These are phyloP conservation scores for Trichophyton simii DNA, from an alignment of 2,329 filamentous ascomycete genomes.

Conservation along the genomic window DNA sequence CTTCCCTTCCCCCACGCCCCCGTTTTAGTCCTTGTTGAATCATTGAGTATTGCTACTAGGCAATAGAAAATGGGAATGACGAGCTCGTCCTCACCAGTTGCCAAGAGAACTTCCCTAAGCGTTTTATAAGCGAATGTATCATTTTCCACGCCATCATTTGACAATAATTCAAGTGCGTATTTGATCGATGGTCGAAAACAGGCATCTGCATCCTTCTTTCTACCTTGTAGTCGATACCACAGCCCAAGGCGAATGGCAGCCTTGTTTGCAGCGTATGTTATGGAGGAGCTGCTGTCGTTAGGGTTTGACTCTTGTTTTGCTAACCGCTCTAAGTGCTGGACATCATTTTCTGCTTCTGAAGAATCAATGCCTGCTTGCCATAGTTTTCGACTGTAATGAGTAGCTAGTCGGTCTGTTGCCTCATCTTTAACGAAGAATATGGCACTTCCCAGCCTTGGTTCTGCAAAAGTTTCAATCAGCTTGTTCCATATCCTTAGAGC, in stretches of 20 bases:
- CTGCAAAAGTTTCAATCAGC: conserved; percentile 5
- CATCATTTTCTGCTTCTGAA: conserved; percentile 1
- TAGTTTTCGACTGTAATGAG: conserved; percentile 4
- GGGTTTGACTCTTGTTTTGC: not conserved
- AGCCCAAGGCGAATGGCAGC: conserved; percentile 7
- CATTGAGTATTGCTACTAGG: not conserved
- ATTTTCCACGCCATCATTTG: conserved; percentile 11
- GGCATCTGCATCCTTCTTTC: conserved; percentile 7
- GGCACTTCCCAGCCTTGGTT: conserved; percentile 3
- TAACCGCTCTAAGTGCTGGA: conserved; percentile 7
- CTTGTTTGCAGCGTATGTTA: not conserved
- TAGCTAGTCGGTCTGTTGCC: conserved; percentile 7
- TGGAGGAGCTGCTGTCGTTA: not conserved
- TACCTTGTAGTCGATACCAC: conserved; percentile 10
- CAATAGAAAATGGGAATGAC: not conserved
- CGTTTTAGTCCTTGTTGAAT: not conserved
- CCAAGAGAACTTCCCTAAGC: not conserved
- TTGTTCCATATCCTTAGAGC: conserved; percentile 10
- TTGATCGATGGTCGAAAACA: conserved; percentile 8
- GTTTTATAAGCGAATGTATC: conserved; percentile 1
- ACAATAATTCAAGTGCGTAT: conserved; percentile 6
- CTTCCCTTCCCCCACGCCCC: not conserved
- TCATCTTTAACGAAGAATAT: not conserved
- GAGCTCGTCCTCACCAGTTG: not conserved
- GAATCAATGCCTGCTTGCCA: conserved; percentile 8